Percentiles rank a stretch among this genome's conserved stretches.
Evolutionary conservation across 176 grass and related monocot genomes (phyloP).

Genomic region (Zoysia pacifica): DNA sequence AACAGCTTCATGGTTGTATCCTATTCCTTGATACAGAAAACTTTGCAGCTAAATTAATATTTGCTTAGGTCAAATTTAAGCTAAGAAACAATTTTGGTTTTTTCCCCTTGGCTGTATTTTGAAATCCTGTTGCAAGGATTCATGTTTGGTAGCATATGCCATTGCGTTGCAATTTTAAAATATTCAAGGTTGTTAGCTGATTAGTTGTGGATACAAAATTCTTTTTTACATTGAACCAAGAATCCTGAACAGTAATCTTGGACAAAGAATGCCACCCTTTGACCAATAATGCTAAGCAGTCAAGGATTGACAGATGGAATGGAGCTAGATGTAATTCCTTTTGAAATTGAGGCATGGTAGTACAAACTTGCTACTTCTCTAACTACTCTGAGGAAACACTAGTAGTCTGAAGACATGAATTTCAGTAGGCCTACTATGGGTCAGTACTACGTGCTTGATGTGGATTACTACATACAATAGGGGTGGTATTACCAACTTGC

Average conservation of each 20-base stretch:
- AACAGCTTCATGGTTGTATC: background rate
- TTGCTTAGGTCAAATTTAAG: background rate
- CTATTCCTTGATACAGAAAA: background rate
- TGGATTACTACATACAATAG: no score
- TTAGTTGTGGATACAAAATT: background rate
- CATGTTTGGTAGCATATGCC: background rate
- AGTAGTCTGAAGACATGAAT: slow-evolving; percentile 8
- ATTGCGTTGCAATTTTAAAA: background rate
- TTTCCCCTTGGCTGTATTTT: background rate
- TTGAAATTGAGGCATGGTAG: no score
- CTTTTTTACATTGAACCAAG: background rate
- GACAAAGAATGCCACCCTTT: background rate
- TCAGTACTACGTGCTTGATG: no score
- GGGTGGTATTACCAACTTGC: no score
- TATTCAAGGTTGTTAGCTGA: background rate
- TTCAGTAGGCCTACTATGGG: no score
- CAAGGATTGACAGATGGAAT: background rate
- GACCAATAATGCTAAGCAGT: background rate
- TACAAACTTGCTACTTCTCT: background rate
- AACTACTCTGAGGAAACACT: slow-evolving; percentile 23
- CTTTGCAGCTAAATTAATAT: background rate
- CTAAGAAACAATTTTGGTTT: no score
- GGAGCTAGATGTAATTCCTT: background rate
- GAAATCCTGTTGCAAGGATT: background rate
- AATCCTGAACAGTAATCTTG: background rate